Conservation (phyloP, 2,329 filamentous ascomycete genomes). For the Pseudogymnoascus sp. region DNA sequence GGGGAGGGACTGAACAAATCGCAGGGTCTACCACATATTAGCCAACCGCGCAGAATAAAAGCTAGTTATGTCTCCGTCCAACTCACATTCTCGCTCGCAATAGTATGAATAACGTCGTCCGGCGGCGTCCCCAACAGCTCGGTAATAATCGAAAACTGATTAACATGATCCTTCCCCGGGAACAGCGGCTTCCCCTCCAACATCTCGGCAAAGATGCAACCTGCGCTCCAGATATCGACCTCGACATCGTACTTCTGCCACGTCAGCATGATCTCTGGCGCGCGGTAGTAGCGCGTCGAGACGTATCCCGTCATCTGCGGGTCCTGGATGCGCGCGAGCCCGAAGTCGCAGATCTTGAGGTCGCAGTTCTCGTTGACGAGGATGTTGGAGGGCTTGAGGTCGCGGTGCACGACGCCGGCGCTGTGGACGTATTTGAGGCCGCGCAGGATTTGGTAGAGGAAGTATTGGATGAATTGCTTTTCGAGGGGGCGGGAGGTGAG, state of each 20-base stretch:
- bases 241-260: conserved; percentile 99
- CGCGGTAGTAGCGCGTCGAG: conserved; percentile 96
- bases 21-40: conserved; percentile 59
- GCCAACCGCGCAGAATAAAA: neutral
- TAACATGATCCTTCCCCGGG: conserved; percentile 97
- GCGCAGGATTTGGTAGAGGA: conserved; percentile 96
- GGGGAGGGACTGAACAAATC: conserved; percentile 95
- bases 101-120: conserved; percentile 97
- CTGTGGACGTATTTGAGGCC: conserved; percentile 99
- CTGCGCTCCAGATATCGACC: conserved; percentile 98
- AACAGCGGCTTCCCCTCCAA: conserved; percentile 96
- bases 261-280: conserved; percentile 98
- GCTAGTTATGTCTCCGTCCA: neutral
- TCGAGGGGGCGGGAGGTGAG: conserved; percentile 92
- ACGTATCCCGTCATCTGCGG: conserved; percentile 99
- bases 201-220: conserved; percentile 99
- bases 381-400: conserved; percentile 98
- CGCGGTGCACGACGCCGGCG: conserved; percentile 92
- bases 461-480: conserved; percentile 99
- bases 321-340: conserved; percentile 93
- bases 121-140: conserved; percentile 93
- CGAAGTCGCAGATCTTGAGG: conserved; percentile 98
- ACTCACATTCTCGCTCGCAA: conserved; percentile 92
- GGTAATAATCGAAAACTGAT: conserved; percentile 99
- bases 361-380: conserved; percentile 99